A percentile compares a stretch with the other conserved stretches of the same genome.
These are phyloP conservation scores for Kwoniella mangroviensis DNA, from an alignment of 768 basidiomycete species.

Conservation along the genomic window DNA sequence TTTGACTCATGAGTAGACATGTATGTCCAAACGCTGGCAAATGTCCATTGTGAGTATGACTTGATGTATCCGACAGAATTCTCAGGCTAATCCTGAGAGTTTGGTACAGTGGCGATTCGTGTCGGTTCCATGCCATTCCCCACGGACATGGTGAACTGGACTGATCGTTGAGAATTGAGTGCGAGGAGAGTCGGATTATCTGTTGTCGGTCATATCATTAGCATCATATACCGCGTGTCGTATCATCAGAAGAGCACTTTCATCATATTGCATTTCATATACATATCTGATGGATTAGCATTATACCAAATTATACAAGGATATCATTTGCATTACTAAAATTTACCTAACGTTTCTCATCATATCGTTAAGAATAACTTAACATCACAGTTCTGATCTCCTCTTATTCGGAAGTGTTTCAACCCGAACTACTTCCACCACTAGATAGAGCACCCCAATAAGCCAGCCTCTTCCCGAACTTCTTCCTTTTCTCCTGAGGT, in stretches of 20 bases:
- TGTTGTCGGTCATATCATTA: background rate
- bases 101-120: conserved; percentile 31
- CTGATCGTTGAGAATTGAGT: background rate
- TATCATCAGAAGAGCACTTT: background rate
- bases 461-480: background rate
- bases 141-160: conserved; percentile 40
- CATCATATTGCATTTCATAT: too few relatives aligned
- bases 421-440: background rate
- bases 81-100: background rate
- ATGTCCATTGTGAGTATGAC: conserved; percentile 41
- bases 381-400: too few relatives aligned
- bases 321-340: too few relatives aligned
- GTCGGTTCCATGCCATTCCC: conserved; percentile 34
- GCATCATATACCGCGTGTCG: background rate
- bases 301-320: too few relatives aligned
- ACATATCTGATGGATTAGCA: too few relatives aligned
- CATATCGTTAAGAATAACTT: too few relatives aligned
- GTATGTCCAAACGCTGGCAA: conserved; percentile 37
- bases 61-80: too few relatives aligned
- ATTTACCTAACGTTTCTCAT: too few relatives aligned
- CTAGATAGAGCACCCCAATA: background rate
- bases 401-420: background rate
- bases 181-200: background rate
- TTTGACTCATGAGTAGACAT: conserved; percentile 29
- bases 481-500: conserved; percentile 3